Base-by-base conservation (phyloP, 176 grass and related monocot species). In the Urochloa ruziziensis region DNA sequence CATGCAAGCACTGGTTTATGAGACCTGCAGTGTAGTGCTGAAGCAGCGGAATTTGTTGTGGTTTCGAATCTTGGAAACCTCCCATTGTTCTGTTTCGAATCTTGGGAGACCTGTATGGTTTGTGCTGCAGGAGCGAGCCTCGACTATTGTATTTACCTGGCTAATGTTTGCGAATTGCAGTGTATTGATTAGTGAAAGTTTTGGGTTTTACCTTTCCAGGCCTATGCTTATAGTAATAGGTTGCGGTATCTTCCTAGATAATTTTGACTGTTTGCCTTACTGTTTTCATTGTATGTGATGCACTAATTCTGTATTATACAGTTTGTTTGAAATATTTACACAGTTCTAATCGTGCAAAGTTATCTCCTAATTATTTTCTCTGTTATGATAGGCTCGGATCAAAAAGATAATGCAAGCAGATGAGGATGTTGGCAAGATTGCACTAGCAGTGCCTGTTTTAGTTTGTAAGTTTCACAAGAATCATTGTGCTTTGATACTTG, bases 331-430 rank as follows among this genome's bases (percentile, higher is more conserved):
- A 84, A 51, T 88, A 48, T 63, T 39, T 14, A 17, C 21, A 15
- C 19, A 37, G 35, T 44, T 73, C 34, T 67, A 56, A 62, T 42
- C 30, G 18, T 56, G 39, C 66, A 28, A 65, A 57, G 44, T 81
- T 42, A 8, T 42, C 37, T 32, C 40, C 75, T 85, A 43, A 63
- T 74, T 47, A 37, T 53, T 4, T 15, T 88, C 53, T n/a, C 32
- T 90, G 27, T 65, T 86, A 23, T 88, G 62, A 61, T 60, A 96
- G 97, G 86, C 97, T 37, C 89, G 93, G 69, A 99, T 99, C 86
- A 99, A 99, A 79, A 99, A 99, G 88, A 99, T 99, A 73, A 99
- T 99, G 97, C 93, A 99, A 92, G 89, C 97, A 89, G 97, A 99
- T 86, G 97, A 99, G 78, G 97, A 99, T 18, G 93, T 99, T 62